Percentiles rank a stretch among this genome's conserved stretches.
phyloP scores from a whole-genome alignment of 352 stramenopile species.

The Phytopythium sindhum region DNA sequence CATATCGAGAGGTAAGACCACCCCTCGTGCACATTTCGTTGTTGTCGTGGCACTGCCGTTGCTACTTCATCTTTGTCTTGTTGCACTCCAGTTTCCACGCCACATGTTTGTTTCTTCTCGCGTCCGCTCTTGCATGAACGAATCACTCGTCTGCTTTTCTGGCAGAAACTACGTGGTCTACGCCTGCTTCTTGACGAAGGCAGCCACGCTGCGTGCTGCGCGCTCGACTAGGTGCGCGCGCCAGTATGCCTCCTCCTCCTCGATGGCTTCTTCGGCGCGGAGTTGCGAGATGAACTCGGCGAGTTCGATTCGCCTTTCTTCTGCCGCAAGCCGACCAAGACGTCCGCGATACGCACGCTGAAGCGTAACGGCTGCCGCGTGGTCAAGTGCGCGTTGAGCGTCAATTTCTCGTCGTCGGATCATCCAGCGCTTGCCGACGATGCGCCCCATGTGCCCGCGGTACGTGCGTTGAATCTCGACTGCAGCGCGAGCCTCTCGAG shows the following conservation, averaged over 20 bases:
- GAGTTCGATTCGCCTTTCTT: constrained; percentile 86
- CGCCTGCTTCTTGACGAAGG: constrained; percentile 65
- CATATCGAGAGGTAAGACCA: neutral
- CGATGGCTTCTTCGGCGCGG: constrained; percentile 85
- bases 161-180: constrained; percentile 8
- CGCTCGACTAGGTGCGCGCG: constrained; percentile 48
- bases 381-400: constrained; percentile 71
- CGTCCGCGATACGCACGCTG: constrained; percentile 87
- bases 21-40: neutral
- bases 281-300: constrained; percentile 92
- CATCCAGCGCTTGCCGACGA: constrained; percentile 82
- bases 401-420: constrained; percentile 81
- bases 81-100: neutral
- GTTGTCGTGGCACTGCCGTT: neutral
- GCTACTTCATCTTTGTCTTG: neutral
- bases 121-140: neutral
- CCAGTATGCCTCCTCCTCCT: constrained; percentile 87
- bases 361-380: constrained; percentile 76
- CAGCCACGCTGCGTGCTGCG: constrained; percentile 40
- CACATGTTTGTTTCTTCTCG: neutral
- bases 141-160: neutral
- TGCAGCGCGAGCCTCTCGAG: constrained; percentile 43
- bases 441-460: constrained; percentile 73
- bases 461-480: constrained; percentile 73
- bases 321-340: constrained; percentile 74